Evolutionary conservation across 1,139 yeast genomes (phyloP).

Genomic region (Hyphopichia wangnamkhiaoensis): DNA sequence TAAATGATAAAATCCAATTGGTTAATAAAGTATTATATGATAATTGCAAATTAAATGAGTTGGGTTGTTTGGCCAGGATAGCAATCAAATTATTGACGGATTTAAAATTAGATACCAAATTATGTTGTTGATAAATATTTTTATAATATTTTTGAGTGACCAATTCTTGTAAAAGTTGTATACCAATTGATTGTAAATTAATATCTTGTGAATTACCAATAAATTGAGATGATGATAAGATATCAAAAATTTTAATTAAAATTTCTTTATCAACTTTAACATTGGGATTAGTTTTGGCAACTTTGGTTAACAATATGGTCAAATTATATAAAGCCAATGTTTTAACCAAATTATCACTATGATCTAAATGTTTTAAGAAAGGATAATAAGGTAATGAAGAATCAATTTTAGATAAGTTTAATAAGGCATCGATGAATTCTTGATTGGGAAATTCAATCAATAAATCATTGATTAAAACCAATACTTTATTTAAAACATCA

Average conservation of each 20-base stretch:
- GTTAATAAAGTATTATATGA: conserved; percentile 78
- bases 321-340: conserved; percentile 48
- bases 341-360: conserved; percentile 47
- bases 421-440: conserved; percentile 46
- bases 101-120: conserved; percentile 53
- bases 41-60: conserved; percentile 72
- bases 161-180: conserved; percentile 67
- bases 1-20: conserved; percentile 85
- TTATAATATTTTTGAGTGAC: conserved; percentile 63
- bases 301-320: conserved; percentile 37
- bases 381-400: conserved; percentile 57
- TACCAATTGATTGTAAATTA: conserved; percentile 62
- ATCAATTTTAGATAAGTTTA: conserved; percentile 47
- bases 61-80: conserved; percentile 38
- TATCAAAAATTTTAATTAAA: conserved; percentile 44
- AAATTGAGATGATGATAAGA: conserved; percentile 39
- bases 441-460: conserved; percentile 42
- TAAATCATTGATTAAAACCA: conserved; percentile 69
- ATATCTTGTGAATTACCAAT: conserved; percentile 48
- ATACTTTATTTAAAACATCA: conserved; percentile 74
- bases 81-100: conserved; percentile 44
- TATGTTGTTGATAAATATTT: conserved; percentile 53
- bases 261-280: conserved; percentile 29
- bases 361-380: conserved; percentile 51
- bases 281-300: conserved; percentile 15